Conservation (phyloP, 805 yeast genomes). For the Tetrapisispora taiwanensis region DNA sequence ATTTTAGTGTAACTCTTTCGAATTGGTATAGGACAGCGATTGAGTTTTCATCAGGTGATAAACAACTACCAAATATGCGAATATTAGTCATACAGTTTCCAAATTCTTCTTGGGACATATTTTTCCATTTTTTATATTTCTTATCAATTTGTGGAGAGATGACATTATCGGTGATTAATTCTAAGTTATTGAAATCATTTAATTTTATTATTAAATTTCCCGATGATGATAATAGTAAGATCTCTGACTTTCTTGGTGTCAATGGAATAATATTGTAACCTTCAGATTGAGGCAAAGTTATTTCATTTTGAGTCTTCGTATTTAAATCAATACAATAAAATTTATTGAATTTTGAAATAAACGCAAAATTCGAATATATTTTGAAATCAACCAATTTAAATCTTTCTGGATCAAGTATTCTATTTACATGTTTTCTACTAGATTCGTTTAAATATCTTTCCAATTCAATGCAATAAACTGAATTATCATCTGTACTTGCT, state of each 20-base stretch:
- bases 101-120: constrained; percentile 14
- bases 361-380: constrained; percentile 7
- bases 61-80: constrained; percentile 20
- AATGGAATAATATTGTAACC: neutral
- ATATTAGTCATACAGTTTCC: constrained; percentile 22
- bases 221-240: neutral
- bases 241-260: neutral
- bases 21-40: constrained; percentile 22
- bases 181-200: constrained; percentile 4
- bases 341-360: constrained; percentile 7
- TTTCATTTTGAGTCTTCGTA: neutral
- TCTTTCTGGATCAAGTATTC: constrained; percentile 10
- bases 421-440: neutral
- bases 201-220: neutral
- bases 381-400: constrained; percentile 16
- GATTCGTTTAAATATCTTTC: neutral
- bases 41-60: constrained; percentile 24
- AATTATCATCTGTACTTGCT: constrained; percentile 17
- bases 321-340: neutral
- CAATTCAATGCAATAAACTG: constrained; percentile 9
- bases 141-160: constrained; percentile 20
- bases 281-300: neutral
- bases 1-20: constrained; percentile 21
- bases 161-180: constrained; percentile 11
- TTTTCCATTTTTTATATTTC: constrained; percentile 24